phyloP scores from a whole-genome alignment of 108 stramenopile genomes.

The Nitzschia sp. region DNA sequence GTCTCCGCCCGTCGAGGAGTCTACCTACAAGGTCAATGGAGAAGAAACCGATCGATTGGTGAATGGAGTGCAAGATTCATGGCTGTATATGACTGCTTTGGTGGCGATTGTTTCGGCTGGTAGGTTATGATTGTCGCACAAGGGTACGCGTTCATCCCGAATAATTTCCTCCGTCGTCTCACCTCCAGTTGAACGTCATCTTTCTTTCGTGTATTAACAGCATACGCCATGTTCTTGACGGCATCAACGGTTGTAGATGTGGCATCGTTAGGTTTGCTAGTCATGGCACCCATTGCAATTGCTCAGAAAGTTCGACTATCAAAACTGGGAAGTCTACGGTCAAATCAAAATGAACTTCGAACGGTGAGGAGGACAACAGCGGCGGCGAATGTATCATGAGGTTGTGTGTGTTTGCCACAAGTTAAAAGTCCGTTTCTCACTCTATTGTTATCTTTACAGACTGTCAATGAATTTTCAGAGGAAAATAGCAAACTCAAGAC shows the following conservation, averaged over 20 bases:
- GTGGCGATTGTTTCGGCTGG: constrained; percentile 12
- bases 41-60: constrained; percentile 36
- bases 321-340: constrained; percentile 36
- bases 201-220: not conserved
- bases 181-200: not conserved
- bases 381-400: not conserved
- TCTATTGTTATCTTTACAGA: not conserved
- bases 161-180: not conserved
- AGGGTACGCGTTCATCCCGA: not conserved
- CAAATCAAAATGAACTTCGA: constrained; percentile 33
- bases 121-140: not conserved
- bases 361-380: not conserved
- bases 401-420: not conserved
- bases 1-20: constrained; percentile 4
- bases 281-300: constrained; percentile 25
- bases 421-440: not conserved
- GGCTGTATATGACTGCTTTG: constrained; percentile 14
- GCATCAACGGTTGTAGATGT: constrained; percentile 14
- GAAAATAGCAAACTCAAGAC: constrained; percentile 28
- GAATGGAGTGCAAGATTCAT: constrained; percentile 1
- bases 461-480: constrained; percentile 16
- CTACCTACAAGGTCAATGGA: constrained; percentile 27
- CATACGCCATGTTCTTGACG: constrained; percentile 5
- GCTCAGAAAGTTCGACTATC: constrained; percentile 30
- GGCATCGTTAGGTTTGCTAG: constrained; percentile 10